phyloP scores from a whole-genome alignment of 768 basidiomycete genomes.

The Mycena galericulata region DNA sequence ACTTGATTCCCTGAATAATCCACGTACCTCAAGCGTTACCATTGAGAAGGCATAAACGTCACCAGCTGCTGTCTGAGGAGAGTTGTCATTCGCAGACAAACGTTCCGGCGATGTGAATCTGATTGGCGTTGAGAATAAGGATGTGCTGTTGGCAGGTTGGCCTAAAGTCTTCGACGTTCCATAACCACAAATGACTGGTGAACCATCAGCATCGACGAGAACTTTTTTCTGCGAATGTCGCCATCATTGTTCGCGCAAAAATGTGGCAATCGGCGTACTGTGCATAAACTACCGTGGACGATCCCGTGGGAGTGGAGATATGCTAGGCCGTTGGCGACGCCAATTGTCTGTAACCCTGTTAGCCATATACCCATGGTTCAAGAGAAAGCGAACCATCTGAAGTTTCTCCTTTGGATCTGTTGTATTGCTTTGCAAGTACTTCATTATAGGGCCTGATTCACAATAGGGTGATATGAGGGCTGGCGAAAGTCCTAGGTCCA shows the following conservation, averaged over 20 bases:
- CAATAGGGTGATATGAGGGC: conserved; percentile 31
- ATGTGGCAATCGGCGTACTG: conserved; percentile 19
- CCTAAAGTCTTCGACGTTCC: conserved; percentile 6
- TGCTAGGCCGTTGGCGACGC: conserved; percentile 25
- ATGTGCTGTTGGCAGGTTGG: conserved; percentile 6
- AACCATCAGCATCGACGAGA: conserved; percentile 5
- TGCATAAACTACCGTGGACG: conserved; percentile 32
- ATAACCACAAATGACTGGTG: conserved; percentile 26
- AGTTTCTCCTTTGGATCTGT: conserved; percentile 5
- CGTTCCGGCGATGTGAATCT: conserved; percentile 29
- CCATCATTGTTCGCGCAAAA: background rate
- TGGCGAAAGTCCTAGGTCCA: conserved; percentile 27
- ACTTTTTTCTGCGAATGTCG: conserved; percentile 28
- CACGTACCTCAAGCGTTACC: conserved; percentile 30
- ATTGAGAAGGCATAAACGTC: conserved; percentile 33
- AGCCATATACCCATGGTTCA: background rate
- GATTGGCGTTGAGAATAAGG: conserved; percentile 13
- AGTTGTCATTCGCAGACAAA: conserved; percentile 15
- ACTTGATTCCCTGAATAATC: background rate
- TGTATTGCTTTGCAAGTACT: conserved; percentile 21
- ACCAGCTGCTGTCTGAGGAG: background rate
- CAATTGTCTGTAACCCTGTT: conserved; percentile 10
- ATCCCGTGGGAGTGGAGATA: conserved; percentile 33
- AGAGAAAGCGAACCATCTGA: conserved; percentile 8
- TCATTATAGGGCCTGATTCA: conserved; percentile 19